Evolutionary conservation across 208 protist genomes (phyloP), one percentile per base, ranked within the genome.

Genomic region (Wallacemonas sp.): DNA sequence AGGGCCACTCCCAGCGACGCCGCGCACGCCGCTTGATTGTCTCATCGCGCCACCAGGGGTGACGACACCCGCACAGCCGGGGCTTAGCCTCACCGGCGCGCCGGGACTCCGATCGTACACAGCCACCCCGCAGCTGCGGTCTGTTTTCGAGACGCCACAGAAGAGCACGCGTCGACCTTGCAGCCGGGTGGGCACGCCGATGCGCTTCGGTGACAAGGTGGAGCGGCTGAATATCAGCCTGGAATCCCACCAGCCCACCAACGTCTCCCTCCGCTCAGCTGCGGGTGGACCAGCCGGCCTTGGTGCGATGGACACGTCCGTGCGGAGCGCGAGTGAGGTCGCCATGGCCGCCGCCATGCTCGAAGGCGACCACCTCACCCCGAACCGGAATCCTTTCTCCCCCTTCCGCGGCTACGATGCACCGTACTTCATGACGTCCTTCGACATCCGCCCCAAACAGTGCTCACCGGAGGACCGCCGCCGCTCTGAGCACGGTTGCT

Each of bases 311-410:
- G n/a, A 9, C 17, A 12, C 42, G n/a, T 48, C 12, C n/a, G n/a
- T 6, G n/a, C n/a, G 42, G 42, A 21, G 6, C n/a, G 42, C 24
- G 42, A 21, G n/a, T 22, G 42, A 48, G 6, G 5, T 21, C 6
- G 24, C 32, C 15, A 12, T 42, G 32, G 39, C 57, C 6, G 57
- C 22, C 65, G 30, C 37, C 38, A 52, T 29, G 21, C 33, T 32
- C n/a, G 29, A 76, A 39, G 38, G 37, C 19, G 83, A 90, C 71
- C 69, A 82, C 65, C 74, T 90, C 32, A 41, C 72, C 10, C 84
- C 84, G 1, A 91, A 76, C 55, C 78, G 80, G 15, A 91, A 91
- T 45, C 84, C 84, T 12, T 91, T 72, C 45, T 85, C 72, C 33
- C 60, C 57, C n/a, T 87, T 75, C 55, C 71, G 71, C 46, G 26